Evolutionary conservation across 2,329 filamentous ascomycete species (phyloP), one percentile per base, ranked within the genome.

Genomic region (Sclerotinia nivalis): DNA sequence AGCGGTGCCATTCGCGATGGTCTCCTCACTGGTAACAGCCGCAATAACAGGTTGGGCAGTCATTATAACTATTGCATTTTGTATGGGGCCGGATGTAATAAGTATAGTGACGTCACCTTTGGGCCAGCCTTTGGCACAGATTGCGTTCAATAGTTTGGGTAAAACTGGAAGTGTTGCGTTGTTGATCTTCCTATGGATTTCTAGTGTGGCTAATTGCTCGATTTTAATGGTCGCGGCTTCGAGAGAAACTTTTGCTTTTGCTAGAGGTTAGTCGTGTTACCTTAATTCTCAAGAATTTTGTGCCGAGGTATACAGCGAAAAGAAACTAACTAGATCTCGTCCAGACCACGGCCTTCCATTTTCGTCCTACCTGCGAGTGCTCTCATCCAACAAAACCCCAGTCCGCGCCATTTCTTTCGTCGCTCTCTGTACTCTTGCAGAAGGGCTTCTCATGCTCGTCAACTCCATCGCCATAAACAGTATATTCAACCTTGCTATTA

Each of bases 121-220:
- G 66, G 81, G 80, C 31, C 85, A 87, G 76, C 86, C 86, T 25
- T 81, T 87, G 20, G 84, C 83, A 4, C 85, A 87, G 72, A 85
- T 88, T 76, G 87, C 85, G 76, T 85, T 84, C 79, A 86, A 87
- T 76, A 84, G 84, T 49, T 81, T 87, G 69, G 86, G 86, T 70
- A 84, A 84, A 71, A 78, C 78, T 8, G 83, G 84, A 20, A 83
- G 83, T 61, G 83, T 87, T 73, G 77, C 77, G 0, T 65, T 77
- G 37, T 69, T 78, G 60, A 72, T 76, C 1, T 77, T 78, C 61
- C 69, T 78, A 13, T 78, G 76, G 76, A 73, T 76, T 55, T 68
- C 73, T 15, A 73, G 70, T 60, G 74, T 78, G 37, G 77, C 76
- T 54, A 78, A 78, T 62, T 78, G 77, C 69, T 77, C 76, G 15